These are phyloP conservation scores for Cyberlindnera maclurae DNA, from an alignment of 805 yeast genomes.

Conservation along the genomic window DNA sequence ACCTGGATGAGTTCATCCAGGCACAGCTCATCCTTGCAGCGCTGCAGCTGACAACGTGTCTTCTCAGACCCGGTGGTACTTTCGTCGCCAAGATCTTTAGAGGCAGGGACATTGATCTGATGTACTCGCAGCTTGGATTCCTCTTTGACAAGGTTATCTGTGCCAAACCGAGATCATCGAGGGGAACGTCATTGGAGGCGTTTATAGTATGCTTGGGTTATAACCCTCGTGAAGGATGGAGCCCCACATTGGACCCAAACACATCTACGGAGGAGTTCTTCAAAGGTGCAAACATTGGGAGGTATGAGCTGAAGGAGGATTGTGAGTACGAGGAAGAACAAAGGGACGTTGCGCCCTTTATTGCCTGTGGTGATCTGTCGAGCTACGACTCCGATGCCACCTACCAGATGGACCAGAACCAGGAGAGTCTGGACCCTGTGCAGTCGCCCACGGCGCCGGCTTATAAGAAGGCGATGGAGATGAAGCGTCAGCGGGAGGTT, in stretches of 20 bases:
- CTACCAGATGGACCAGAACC: constrained; percentile 39
- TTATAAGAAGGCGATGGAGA: constrained; percentile 82
- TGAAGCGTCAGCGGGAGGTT: constrained; percentile 69
- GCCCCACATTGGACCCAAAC: constrained; percentile 51
- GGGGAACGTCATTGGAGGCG: constrained; percentile 92
- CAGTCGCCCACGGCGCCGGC: constrained; percentile 97
- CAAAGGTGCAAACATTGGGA: constrained; percentile 53
- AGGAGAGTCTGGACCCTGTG: constrained; percentile 74
- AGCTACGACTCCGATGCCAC: constrained; percentile 96
- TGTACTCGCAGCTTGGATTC: constrained; percentile 87
- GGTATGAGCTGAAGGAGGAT: constrained; percentile 40
- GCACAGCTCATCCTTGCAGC: constrained; percentile 92
- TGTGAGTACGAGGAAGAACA: constrained; percentile 49
- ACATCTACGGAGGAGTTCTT: constrained; percentile 78
- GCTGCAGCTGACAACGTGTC: constrained; percentile 81
- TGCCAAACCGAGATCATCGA: constrained; percentile 92
- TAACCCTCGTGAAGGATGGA: constrained; percentile 79
- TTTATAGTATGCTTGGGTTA: constrained; percentile 90
- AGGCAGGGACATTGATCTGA: constrained; percentile 89
- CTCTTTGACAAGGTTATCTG: constrained; percentile 84
- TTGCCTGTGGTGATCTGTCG: constrained; percentile 90
- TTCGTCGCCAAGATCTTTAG: constrained; percentile 96
- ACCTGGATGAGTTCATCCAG: constrained; percentile 93
- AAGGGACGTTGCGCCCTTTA: constrained; percentile 77
- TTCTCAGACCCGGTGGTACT: constrained; percentile 81